Conservation (phyloP, 192 early-diverging fungal species). For the Backusella morwellensis region DNA sequence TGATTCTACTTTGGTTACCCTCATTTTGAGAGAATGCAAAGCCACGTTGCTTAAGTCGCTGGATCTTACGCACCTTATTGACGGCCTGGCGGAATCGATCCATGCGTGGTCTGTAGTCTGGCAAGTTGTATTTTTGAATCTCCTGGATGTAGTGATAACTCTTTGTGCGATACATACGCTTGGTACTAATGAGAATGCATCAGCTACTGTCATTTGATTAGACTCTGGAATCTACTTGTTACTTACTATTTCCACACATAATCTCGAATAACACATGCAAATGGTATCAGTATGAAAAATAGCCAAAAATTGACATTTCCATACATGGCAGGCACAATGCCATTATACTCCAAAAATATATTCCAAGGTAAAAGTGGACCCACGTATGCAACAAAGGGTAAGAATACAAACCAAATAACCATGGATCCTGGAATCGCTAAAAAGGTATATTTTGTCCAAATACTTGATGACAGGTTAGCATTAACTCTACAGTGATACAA, state of each 20-base stretch:
- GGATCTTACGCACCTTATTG: constrained; percentile 90
- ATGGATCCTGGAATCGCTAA: constrained; percentile 88
- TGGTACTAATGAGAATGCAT: constrained; percentile 41
- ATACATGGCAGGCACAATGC: constrained; percentile 61
- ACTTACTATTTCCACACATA: constrained; percentile 95
- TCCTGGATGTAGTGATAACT: constrained; percentile 97
- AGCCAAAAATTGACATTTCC: constrained; percentile 85
- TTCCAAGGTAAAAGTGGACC: constrained; percentile 63
- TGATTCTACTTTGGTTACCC: constrained; percentile 69
- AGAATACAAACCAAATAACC: constrained; percentile 85
- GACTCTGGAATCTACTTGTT: background rate
- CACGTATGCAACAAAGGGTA: constrained; percentile 79
- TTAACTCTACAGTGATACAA: no score
- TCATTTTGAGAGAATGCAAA: constrained; percentile 98
- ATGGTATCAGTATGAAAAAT: constrained; percentile 75
- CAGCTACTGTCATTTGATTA: no score
- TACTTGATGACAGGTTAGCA: constrained; percentile 22
- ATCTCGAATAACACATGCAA: constrained; percentile 82
- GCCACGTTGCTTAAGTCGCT: constrained; percentile 88
- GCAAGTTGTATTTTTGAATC: constrained; percentile 99
- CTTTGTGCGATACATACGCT: constrained; percentile 74
- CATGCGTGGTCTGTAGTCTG: constrained; percentile 94
- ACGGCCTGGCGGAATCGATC: constrained; percentile 97
- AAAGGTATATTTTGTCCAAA: constrained; percentile 94
- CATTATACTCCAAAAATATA: constrained; percentile 70